Evolutionary conservation across 2,329 filamentous ascomycete species (phyloP).

Genomic region (Tothia fuscella): DNA sequence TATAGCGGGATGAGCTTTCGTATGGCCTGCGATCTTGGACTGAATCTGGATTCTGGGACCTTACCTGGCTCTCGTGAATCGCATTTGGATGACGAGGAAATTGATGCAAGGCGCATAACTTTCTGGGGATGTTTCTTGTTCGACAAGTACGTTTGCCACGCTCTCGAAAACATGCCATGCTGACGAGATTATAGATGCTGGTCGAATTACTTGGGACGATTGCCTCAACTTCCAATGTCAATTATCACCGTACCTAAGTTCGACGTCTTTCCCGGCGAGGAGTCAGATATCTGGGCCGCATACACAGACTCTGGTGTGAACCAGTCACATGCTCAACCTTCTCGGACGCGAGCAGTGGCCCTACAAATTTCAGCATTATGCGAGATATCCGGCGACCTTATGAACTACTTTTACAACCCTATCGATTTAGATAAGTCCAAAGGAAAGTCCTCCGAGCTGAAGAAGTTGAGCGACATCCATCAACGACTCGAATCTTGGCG

Average conservation of each 20-base stretch:
- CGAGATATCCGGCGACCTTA: slow-evolving; percentile 85
- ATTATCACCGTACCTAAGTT: slow-evolving; percentile 78
- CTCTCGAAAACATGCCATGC: neutral
- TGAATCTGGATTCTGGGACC: slow-evolving; percentile 70
- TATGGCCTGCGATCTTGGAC: slow-evolving; percentile 88
- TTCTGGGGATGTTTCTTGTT: slow-evolving; percentile 99
- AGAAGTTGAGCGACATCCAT: slow-evolving; percentile 85
- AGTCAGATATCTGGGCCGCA: slow-evolving; percentile 73
- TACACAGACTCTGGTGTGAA: slow-evolving; percentile 77
- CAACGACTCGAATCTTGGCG: slow-evolving; percentile 84
- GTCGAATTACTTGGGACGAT: slow-evolving; percentile 89
- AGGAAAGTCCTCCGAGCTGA: slow-evolving; percentile 73
- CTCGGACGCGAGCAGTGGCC: slow-evolving; percentile 69
- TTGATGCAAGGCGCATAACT: slow-evolving; percentile 80
- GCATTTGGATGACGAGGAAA: slow-evolving; percentile 62
- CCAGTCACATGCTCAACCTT: slow-evolving; percentile 61
- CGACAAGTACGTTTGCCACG: slow-evolving; percentile 53
- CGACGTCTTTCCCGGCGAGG: slow-evolving; percentile 82
- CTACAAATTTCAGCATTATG: slow-evolving; percentile 73
- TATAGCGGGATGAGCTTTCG: slow-evolving; percentile 98
- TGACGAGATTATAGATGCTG: slow-evolving; percentile 50
- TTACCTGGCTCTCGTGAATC: slow-evolving; percentile 39
- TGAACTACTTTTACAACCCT: slow-evolving; percentile 86
- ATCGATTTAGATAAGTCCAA: slow-evolving; percentile 46
- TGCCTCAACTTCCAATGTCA: slow-evolving; percentile 72